Conservation (phyloP, 306 rosid genomes). For the Cicer arietinum region DNA sequence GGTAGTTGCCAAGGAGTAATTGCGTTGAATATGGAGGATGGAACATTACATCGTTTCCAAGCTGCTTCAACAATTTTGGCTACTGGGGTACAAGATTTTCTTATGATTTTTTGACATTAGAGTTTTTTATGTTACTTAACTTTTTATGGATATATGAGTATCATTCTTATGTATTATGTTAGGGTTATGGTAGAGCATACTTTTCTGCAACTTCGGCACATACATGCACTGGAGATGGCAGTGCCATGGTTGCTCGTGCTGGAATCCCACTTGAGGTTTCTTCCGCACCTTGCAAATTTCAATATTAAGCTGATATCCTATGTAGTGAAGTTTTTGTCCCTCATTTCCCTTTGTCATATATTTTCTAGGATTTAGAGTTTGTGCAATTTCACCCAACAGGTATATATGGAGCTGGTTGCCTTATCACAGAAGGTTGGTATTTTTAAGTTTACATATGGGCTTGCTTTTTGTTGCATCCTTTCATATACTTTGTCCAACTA, state of each 20-base stretch:
- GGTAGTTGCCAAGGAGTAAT: slow-evolving; percentile 92
- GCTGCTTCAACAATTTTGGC: slow-evolving; percentile 86
- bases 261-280: slow-evolving; percentile 82
- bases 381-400: slow-evolving; percentile 97
- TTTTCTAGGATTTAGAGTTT: slow-evolving; percentile 79
- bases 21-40: slow-evolving; percentile 87
- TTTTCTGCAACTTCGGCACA: slow-evolving; percentile 95
- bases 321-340: background rate
- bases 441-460: background rate
- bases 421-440: slow-evolving; percentile 80
- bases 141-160: slow-evolving; percentile 10
- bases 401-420: slow-evolving; percentile 94
- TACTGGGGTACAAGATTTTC: slow-evolving; percentile 67
- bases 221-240: slow-evolving; percentile 96
- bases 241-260: slow-evolving; percentile 90
- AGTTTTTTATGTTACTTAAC: background rate
- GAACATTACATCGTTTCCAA: slow-evolving; percentile 86
- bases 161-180: slow-evolving; percentile 31
- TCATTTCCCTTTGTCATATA: slow-evolving; percentile 30
- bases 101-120: slow-evolving; percentile 13
- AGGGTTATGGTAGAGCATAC: slow-evolving; percentile 92
- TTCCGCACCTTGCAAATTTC: slow-evolving; percentile 8
- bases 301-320: slow-evolving; percentile 24
- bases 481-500: background rate
- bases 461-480: slow-evolving; percentile 23